These are phyloP conservation scores for Penicillium brevicompactum DNA, from an alignment of 2,329 filamentous ascomycete species.

Conservation along the genomic window DNA sequence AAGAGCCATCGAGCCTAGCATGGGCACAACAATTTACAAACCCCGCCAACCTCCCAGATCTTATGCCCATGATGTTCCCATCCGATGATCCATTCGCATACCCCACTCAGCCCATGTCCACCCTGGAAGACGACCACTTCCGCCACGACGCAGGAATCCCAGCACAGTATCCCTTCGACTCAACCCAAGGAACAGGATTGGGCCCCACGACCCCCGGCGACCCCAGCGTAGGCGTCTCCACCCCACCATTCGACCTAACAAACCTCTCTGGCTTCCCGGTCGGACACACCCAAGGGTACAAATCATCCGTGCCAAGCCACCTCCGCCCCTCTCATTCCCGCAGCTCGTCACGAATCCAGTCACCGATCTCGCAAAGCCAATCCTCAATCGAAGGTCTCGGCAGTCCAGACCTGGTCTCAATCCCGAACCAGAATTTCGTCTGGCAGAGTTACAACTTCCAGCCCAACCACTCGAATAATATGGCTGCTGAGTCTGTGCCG, in stretches of 20 bases:
- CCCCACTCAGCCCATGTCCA: slow-evolving; percentile 52
- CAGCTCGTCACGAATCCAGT: slow-evolving; percentile 33
- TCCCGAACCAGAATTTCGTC: slow-evolving; percentile 44
- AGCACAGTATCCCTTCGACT: slow-evolving; percentile 28
- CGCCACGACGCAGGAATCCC: slow-evolving; percentile 29
- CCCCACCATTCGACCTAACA: slow-evolving; percentile 32
- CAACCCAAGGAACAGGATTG: slow-evolving; percentile 17
- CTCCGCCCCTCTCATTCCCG: slow-evolving; percentile 28
- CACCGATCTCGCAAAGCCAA: slow-evolving; percentile 36
- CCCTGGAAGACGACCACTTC: slow-evolving; percentile 47
- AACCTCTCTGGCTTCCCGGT: slow-evolving; percentile 30
- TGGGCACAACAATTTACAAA: slow-evolving; percentile 39
- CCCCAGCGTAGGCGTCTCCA: slow-evolving; percentile 19
- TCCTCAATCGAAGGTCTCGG: slow-evolving; percentile 37
- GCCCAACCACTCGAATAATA: slow-evolving; percentile 21
- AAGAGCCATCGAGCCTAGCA: slow-evolving; percentile 28
- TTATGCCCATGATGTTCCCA: slow-evolving; percentile 55
- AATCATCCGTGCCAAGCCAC: slow-evolving; percentile 31
- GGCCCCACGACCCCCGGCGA: slow-evolving; percentile 20
- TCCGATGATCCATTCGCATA: slow-evolving; percentile 55
- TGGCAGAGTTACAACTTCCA: slow-evolving; percentile 45
- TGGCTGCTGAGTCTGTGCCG: slow-evolving; percentile 16
- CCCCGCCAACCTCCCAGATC: slow-evolving; percentile 44
- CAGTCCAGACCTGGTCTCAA: slow-evolving; percentile 45
- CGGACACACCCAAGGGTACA: slow-evolving; percentile 22